These are phyloP conservation scores for Tylopilus sp. DNA, from an alignment of 768 basidiomycete genomes.

Conservation along the genomic window DNA sequence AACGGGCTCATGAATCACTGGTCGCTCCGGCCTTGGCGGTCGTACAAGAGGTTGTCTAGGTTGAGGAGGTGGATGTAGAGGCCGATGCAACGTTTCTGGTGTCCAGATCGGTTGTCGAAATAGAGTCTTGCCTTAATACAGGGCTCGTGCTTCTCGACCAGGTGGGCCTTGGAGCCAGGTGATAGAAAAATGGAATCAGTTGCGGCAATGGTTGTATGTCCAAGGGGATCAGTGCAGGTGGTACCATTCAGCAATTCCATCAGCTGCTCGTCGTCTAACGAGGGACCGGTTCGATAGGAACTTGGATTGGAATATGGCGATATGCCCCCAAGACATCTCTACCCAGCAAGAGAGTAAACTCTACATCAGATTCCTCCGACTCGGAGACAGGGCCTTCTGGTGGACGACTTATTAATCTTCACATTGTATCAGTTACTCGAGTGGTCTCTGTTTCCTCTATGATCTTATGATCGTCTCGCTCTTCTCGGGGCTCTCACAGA, in stretches of 20 bases:
- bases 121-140: conserved; percentile 20
- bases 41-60: conserved; percentile 9
- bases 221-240: conserved; percentile 36
- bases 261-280: conserved; percentile 58
- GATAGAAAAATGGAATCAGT: conserved; percentile 52
- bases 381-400: conserved; percentile 29
- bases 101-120: conserved; percentile 22
- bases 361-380: conserved; percentile 27
- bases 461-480: not conserved
- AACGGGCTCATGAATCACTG: not conserved
- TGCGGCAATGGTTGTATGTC: conserved; percentile 48
- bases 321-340: conserved; percentile 24
- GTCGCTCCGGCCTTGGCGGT: not conserved
- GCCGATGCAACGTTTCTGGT: conserved; percentile 17
- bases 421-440: conserved; percentile 13
- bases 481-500: not conserved
- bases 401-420: conserved; percentile 10
- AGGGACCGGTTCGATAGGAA: conserved; percentile 44
- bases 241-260: conserved; percentile 57
- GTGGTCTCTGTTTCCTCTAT: conserved; percentile 16
- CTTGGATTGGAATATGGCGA: conserved; percentile 40
- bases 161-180: conserved; percentile 40
- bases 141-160: conserved; percentile 45
- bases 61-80: conserved; percentile 5
- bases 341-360: conserved; percentile 28